A percentile compares a stretch with the other conserved stretches of the same genome.
These are phyloP conservation scores for Gymnopus androsaceus DNA, from an alignment of 1,284 basidiomycete genomes.

Conservation along the genomic window DNA sequence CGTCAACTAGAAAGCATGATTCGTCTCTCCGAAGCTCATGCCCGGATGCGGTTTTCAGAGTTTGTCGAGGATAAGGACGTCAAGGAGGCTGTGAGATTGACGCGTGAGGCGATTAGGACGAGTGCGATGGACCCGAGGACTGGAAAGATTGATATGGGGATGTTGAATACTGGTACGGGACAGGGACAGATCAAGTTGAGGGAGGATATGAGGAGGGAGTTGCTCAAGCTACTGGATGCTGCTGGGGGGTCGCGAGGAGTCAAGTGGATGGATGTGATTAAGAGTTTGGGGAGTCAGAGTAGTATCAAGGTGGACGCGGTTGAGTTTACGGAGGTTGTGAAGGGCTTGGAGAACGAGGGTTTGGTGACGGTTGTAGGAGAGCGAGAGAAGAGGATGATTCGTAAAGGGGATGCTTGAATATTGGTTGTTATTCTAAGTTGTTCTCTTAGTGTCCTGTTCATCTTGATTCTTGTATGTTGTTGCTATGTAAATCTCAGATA, in stretches of 20 bases:
- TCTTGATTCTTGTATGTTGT: too few species aligned
- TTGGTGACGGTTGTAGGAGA: constrained; percentile 83
- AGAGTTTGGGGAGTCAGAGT: constrained; percentile 76
- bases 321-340: constrained; percentile 85
- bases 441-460: too few species aligned
- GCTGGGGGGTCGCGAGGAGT: constrained; percentile 64
- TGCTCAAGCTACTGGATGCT: constrained; percentile 68
- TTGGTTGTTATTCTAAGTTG: too few species aligned
- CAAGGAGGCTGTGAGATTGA: constrained; percentile 87
- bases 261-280: constrained; percentile 79
- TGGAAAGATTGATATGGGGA: constrained; percentile 94
- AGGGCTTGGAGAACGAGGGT: constrained; percentile 80
- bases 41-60: constrained; percentile 89
- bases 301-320: constrained; percentile 72
- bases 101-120: constrained; percentile 94
- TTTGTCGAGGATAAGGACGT: constrained; percentile 89
- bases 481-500: too few species aligned
- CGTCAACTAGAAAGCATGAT: constrained; percentile 98
- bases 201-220: constrained; percentile 83
- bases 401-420: constrained; percentile 58
- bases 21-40: constrained; percentile 95
- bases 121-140: constrained; percentile 94
- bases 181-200: constrained; percentile 79
- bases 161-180: constrained; percentile 93
- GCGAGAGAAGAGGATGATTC: constrained; percentile 80